A percentile compares a stretch with the other conserved stretches of the same genome.
Conservation (phyloP, 768 basidiomycete species). For the Psilocybe sp. region DNA sequence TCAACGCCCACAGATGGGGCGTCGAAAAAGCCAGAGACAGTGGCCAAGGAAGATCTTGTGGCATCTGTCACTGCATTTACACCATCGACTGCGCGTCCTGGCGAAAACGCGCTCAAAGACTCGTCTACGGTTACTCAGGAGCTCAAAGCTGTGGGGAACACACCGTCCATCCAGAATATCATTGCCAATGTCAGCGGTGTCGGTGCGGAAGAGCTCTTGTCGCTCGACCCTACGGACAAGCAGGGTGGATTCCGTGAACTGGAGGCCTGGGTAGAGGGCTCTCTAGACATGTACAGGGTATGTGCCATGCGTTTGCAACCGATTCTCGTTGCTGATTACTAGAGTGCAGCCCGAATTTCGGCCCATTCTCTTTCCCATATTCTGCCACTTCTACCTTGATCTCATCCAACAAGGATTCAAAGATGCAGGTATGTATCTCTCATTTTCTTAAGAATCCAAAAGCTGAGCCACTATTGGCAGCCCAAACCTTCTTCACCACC, state of each 20-base stretch:
- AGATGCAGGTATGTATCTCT: conserved; percentile 68
- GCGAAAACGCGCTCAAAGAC: conserved; percentile 72
- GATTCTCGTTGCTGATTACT: not conserved
- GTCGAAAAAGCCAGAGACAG: conserved; percentile 36
- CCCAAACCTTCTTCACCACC: conserved; percentile 67
- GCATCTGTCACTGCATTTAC: conserved; percentile 63
- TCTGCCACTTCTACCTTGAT: conserved; percentile 96
- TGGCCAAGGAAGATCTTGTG: conserved; percentile 47
- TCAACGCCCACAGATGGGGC: conserved; percentile 41
- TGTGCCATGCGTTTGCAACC: conserved; percentile 16
- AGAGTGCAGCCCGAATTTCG: conserved; percentile 80
- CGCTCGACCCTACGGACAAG: conserved; percentile 80
- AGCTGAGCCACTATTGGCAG: conserved; percentile 35
- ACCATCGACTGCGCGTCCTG: conserved; percentile 63
- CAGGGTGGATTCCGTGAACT: conserved; percentile 84
- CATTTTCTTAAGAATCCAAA: not conserved
- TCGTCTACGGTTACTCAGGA: conserved; percentile 64
- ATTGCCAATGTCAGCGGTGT: conserved; percentile 76
- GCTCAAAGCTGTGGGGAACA: conserved; percentile 65
- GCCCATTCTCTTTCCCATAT: conserved; percentile 92
- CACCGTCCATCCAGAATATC: conserved; percentile 70
- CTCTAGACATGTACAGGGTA: conserved; percentile 88
- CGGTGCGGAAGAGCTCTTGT: conserved; percentile 80
- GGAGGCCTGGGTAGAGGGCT: conserved; percentile 87
- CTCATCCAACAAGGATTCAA: conserved; percentile 88